A percentile compares a stretch with the other conserved stretches of the same genome.
Conservation (phyloP, 1,284 basidiomycete species). For the Neolentinus lepideus region DNA sequence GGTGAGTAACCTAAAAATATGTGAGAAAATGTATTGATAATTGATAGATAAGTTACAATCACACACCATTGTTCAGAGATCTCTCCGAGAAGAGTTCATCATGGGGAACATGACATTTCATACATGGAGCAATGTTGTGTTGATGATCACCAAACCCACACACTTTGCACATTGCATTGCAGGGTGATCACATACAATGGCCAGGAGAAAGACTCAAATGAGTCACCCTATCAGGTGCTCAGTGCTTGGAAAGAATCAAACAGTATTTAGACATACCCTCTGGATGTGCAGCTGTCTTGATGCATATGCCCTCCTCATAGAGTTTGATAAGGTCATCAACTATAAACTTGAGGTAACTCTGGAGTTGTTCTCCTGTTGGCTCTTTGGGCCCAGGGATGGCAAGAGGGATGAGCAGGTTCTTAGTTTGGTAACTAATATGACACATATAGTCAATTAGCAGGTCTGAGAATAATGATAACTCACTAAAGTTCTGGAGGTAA, state of each 20-base stretch:
- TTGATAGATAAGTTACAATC: conserved; percentile 8
- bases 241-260: conserved; percentile 20
- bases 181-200: too few relatives aligned
- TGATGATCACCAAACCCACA: conserved; percentile 12
- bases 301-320: conserved; percentile 13
- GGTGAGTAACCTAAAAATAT: too few relatives aligned
- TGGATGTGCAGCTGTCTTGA: conserved; percentile 11
- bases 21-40: too few relatives aligned
- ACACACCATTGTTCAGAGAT: conserved; percentile 2
- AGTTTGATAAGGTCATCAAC: conserved; percentile 15
- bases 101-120: conserved; percentile 11
- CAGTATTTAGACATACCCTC: conserved; percentile 10
- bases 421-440: conserved; percentile 7
- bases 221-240: conserved; percentile 13
- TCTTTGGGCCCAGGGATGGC: conserved; percentile 16
- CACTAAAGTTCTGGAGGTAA: conserved; percentile 12
- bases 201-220: neutral
- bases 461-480: neutral
- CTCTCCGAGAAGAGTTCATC: conserved; percentile 8
- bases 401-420: conserved; percentile 11
- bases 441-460: neutral
- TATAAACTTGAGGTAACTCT: conserved; percentile 10
- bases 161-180: too few relatives aligned
- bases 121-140: conserved; percentile 10
- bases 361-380: conserved; percentile 12